Percentiles rank a stretch among this genome's conserved stretches.
These are phyloP conservation scores for Kwoniella sp. DNA, from an alignment of 768 basidiomycete species.

Conservation along the genomic window DNA sequence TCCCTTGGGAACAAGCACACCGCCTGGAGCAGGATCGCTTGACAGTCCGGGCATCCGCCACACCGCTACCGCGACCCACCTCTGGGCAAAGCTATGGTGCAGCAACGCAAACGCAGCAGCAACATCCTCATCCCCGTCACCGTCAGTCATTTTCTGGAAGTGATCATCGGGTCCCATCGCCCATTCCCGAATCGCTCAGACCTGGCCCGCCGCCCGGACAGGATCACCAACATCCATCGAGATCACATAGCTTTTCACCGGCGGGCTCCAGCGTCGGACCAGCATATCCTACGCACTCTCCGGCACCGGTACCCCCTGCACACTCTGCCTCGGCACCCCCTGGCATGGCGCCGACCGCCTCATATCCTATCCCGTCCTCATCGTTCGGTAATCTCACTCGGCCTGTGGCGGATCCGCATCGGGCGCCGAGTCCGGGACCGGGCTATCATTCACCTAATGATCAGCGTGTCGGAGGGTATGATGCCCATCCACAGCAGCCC, in stretches of 20 bases:
- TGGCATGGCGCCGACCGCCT: neutral
- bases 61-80: constrained; percentile 25
- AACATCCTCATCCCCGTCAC: neutral
- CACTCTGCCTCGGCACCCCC: constrained; percentile 36
- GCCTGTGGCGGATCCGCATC: constrained; percentile 5
- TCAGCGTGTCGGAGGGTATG: constrained; percentile 2
- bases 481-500: neutral
- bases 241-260: constrained; percentile 32
- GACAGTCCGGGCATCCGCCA: constrained; percentile 7
- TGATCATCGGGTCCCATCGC: constrained; percentile 14
- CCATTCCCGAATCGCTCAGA: constrained; percentile 22
- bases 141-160: neutral
- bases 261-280: constrained; percentile 7
- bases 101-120: neutral
- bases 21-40: constrained; percentile 15
- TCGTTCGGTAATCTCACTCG: constrained; percentile 25
- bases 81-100: constrained; percentile 19
- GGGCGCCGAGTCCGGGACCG: constrained; percentile 20
- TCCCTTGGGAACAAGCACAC: constrained; percentile 15
- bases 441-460: constrained; percentile 11
- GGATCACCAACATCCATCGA: constrained; percentile 7
- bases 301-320: constrained; percentile 23
- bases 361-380: constrained; percentile 24
- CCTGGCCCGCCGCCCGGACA: constrained; percentile 16
- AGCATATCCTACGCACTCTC: constrained; percentile 12